phyloP scores from a whole-genome alignment of 495 filamentous ascomycete genomes.

The Talaromyces proteolyticus region DNA sequence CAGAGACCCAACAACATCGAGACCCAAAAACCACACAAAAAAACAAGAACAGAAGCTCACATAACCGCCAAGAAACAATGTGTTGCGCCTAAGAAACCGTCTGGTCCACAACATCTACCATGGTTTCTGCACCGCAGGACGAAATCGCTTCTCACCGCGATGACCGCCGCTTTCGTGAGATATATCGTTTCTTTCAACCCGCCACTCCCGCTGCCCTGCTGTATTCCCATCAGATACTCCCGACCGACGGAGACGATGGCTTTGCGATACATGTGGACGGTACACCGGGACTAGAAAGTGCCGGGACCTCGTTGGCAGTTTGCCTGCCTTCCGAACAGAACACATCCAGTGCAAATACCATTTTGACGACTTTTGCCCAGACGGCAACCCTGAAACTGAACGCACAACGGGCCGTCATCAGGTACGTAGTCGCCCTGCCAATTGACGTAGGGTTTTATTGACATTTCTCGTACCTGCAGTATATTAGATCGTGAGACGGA shows the following conservation, averaged over 20 bases:
- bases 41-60: no score
- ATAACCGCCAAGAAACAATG: no score
- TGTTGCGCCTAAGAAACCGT: no score
- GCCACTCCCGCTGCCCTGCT: slow-evolving; percentile 8
- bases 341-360: slow-evolving; percentile 40
- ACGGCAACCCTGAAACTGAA: slow-evolving; percentile 42
- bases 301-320: neutral
- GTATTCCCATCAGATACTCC: slow-evolving; percentile 9
- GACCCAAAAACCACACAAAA: no score
- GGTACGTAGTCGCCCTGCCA: slow-evolving; percentile 13
- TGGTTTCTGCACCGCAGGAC: neutral
- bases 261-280: no score
- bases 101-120: neutral
- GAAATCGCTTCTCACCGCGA: slow-evolving; percentile 19
- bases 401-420: slow-evolving; percentile 38
- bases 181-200: slow-evolving; percentile 43
- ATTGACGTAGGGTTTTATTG: neutral
- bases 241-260: neutral
- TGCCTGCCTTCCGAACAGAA: slow-evolving; percentile 10
- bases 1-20: no score
- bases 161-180: slow-evolving; percentile 32
- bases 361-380: slow-evolving; percentile 48
- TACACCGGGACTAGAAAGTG: neutral
- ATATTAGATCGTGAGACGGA: slow-evolving; percentile 54
- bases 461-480: slow-evolving; percentile 16